Conservation (phyloP, 305 asterid species). For the Plantago lanceolata region DNA sequence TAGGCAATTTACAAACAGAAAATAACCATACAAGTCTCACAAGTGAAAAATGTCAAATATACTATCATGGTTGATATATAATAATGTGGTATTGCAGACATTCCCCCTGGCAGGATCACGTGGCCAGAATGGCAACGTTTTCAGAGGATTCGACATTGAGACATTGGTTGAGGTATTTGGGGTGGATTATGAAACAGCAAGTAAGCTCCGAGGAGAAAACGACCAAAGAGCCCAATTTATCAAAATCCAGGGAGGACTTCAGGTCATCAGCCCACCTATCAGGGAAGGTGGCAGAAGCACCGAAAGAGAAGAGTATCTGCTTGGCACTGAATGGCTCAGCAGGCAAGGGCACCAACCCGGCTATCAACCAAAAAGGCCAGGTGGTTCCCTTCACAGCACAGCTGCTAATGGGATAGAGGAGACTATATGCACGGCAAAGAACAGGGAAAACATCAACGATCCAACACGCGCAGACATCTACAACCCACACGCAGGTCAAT, state of each 20-base stretch:
- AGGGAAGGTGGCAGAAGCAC: slow-evolving; percentile 22
- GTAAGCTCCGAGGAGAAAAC: slow-evolving; percentile 26
- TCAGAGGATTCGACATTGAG: slow-evolving; percentile 31
- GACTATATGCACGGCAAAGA: slow-evolving; percentile 39
- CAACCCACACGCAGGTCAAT: slow-evolving; percentile 49
- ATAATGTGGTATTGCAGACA: slow-evolving; percentile 29
- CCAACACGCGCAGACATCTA: slow-evolving; percentile 43
- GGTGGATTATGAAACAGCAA: slow-evolving; percentile 34
- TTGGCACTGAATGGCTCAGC: too few relatives aligned
- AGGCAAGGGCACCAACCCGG: too few relatives aligned
- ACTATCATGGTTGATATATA: not conserved
- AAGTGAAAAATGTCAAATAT: too few relatives aligned
- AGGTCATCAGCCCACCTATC: slow-evolving; percentile 36
- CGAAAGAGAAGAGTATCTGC: slow-evolving; percentile 19
- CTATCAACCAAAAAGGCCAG: too few relatives aligned
- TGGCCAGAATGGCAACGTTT: slow-evolving; percentile 34
- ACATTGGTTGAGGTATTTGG: slow-evolving; percentile 31
- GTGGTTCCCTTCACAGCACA: too few relatives aligned
- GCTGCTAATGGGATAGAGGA: slow-evolving; percentile 23
- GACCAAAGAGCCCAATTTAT: slow-evolving; percentile 50
- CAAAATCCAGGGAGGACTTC: slow-evolving; percentile 26
- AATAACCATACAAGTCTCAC: too few relatives aligned
- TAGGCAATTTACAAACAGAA: too few relatives aligned
- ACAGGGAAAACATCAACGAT: slow-evolving; percentile 37
- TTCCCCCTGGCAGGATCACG: slow-evolving; percentile 59